A percentile compares a stretch with the other conserved stretches of the same genome.
phyloP scores from a whole-genome alignment of 2,329 filamentous ascomycete genomes.

The Pseudogymnoascus sp. region DNA sequence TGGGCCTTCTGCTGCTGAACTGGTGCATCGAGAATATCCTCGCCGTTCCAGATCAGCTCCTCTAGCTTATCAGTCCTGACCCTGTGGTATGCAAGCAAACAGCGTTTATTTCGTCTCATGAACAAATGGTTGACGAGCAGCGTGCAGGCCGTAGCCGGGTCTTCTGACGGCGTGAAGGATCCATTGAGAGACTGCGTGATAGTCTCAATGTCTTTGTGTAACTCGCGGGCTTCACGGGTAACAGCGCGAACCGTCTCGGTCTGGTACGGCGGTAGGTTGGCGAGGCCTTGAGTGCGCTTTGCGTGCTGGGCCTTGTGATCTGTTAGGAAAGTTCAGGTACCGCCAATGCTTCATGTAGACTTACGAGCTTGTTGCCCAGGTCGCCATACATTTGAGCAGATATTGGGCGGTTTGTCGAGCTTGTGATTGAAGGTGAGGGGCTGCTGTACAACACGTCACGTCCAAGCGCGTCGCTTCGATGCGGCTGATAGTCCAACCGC shows the following conservation, averaged over 20 bases:
- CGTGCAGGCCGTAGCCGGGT: conserved; percentile 77
- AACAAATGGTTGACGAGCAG: conserved; percentile 88
- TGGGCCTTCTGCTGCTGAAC: conserved; percentile 44
- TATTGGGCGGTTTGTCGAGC: conserved; percentile 6
- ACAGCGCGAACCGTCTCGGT: conserved; percentile 82
- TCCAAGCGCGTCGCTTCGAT: conserved; percentile 2
- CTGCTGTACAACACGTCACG: conserved; percentile 2
- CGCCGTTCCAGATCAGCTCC: conserved; percentile 84
- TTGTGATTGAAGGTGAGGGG: not conserved
- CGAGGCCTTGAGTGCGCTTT: conserved; percentile 82
- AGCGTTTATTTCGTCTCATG: conserved; percentile 94
- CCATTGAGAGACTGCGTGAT: conserved; percentile 77
- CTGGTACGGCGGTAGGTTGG: conserved; percentile 83
- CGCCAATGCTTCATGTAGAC: conserved; percentile 13
- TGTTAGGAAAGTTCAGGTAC: conserved; percentile 9
- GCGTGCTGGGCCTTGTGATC: conserved; percentile 74
- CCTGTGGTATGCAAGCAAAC: conserved; percentile 86
- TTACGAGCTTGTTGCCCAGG: conserved; percentile 59
- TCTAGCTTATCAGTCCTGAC: conserved; percentile 87
- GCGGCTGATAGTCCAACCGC: not conserved
- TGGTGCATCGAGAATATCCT: conserved; percentile 67
- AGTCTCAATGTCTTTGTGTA: conserved; percentile 75
- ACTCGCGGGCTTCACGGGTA: conserved; percentile 83
- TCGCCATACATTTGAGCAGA: conserved; percentile 56
- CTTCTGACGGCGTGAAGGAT: conserved; percentile 75